A percentile compares a stretch with the other conserved stretches of the same genome.
These are phyloP conservation scores for Gryganskiella cystojenkinii DNA, from an alignment of 192 early-diverging fungal genomes.

Conservation along the genomic window DNA sequence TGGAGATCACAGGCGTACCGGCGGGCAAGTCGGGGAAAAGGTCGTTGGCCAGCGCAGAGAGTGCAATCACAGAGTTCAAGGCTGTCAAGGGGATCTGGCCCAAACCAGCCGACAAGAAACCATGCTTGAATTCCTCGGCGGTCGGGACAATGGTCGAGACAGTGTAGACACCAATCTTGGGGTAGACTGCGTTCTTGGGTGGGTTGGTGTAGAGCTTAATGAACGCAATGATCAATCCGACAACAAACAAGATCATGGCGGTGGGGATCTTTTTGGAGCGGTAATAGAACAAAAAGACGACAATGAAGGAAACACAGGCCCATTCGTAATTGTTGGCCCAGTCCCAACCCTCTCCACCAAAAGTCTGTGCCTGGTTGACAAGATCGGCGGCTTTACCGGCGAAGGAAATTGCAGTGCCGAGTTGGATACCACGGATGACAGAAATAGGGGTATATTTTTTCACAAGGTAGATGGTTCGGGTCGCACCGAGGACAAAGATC, in stretches of 20 bases:
- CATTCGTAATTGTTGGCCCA: slow-evolving; percentile 79
- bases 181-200: slow-evolving; percentile 46
- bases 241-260: slow-evolving; percentile 75
- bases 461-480: slow-evolving; percentile 71
- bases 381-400: slow-evolving; percentile 73
- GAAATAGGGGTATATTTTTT: slow-evolving; percentile 73
- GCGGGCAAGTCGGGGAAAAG: slow-evolving; percentile 77
- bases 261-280: slow-evolving; percentile 63
- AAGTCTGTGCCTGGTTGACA: slow-evolving; percentile 59
- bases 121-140: slow-evolving; percentile 70
- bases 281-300: slow-evolving; percentile 73
- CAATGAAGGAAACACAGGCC: slow-evolving; percentile 71
- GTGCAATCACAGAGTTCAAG: slow-evolving; percentile 88
- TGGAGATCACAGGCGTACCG: slow-evolving; percentile 63
- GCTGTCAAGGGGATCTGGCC: slow-evolving; percentile 90
- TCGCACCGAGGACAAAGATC: slow-evolving; percentile 70
- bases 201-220: slow-evolving; percentile 53
- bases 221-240: slow-evolving; percentile 76
- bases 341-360: slow-evolving; percentile 61
- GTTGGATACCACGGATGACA: slow-evolving; percentile 77
- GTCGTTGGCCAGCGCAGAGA: slow-evolving; percentile 80
- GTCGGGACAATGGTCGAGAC: slow-evolving; percentile 66
- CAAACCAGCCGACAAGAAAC: slow-evolving; percentile 83
- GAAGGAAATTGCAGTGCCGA: slow-evolving; percentile 77
- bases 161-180: slow-evolving; percentile 66